Evolutionary conservation across 352 stramenopile genomes (phyloP).

Genomic region (Phytophthora agathidicida): DNA sequence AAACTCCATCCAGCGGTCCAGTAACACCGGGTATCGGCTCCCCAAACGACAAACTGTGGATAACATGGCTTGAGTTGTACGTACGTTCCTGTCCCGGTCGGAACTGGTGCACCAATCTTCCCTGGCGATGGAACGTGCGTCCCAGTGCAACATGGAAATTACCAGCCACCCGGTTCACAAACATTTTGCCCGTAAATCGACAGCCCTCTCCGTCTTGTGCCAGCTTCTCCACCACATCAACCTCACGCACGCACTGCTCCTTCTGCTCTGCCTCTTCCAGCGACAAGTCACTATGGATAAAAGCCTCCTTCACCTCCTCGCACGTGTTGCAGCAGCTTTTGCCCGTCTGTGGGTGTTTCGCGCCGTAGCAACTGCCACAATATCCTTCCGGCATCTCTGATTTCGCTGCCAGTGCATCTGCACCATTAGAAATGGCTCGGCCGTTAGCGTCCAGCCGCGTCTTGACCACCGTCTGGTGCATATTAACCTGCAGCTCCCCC

Average conservation of each 20-base stretch:
- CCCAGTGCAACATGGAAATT: slow-evolving; percentile 89
- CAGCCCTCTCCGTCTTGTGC: slow-evolving; percentile 84
- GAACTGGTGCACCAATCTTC: slow-evolving; percentile 84
- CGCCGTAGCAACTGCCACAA: slow-evolving; percentile 96
- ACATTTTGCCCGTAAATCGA: slow-evolving; percentile 80
- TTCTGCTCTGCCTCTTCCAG: slow-evolving; percentile 80
- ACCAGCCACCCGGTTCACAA: slow-evolving; percentile 85
- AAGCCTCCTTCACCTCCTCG: slow-evolving; percentile 85
- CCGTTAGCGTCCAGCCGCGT: slow-evolving; percentile 84
- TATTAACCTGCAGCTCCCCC: slow-evolving; percentile 97
- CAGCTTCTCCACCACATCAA: slow-evolving; percentile 60
- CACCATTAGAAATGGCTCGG: slow-evolving; percentile 49
- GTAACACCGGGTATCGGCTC: slow-evolving; percentile 45
- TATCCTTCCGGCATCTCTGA: slow-evolving; percentile 83
- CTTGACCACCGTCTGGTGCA: slow-evolving; percentile 96
- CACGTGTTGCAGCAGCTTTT: slow-evolving; percentile 87
- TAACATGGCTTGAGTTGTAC: slow-evolving; percentile 83
- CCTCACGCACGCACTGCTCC: slow-evolving; percentile 82
- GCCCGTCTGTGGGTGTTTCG: slow-evolving; percentile 63
- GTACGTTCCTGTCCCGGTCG: slow-evolving; percentile 73
- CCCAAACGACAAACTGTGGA: slow-evolving; percentile 83
- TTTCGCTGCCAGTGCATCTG: slow-evolving; percentile 34
- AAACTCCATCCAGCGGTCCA: slow-evolving; percentile 60
- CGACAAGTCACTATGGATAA: slow-evolving; percentile 72
- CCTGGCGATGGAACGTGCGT: slow-evolving; percentile 81